Evolutionary conservation across 805 yeast species (phyloP), one percentile per base, ranked within the genome.

Genomic region (Lipomyces kockii): DNA sequence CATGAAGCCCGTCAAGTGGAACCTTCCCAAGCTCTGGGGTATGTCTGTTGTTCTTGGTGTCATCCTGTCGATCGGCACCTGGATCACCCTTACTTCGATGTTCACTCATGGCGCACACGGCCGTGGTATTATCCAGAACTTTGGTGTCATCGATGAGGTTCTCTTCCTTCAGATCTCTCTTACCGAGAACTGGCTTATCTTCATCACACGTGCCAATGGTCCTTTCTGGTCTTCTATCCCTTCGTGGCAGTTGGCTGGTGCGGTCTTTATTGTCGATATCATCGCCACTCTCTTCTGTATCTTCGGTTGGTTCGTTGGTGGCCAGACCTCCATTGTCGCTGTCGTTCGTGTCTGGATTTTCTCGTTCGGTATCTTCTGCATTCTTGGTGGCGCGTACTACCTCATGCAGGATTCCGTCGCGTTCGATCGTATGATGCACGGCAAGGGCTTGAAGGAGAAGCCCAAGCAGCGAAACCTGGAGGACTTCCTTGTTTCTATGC

Each of bases 271-370:
- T 79, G 97, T 92, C 79, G 97, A 92, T 83, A 82, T 92, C 85
- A 83, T 92, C 77, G 97, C 97, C 74, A 92, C 97, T 72, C 85
- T 90, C 87, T 92, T 92, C 88, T 84, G 92, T 77, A 82, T 92
- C 79, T 92, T 91, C 88, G 97, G 97, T 77, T 92, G 97, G 97
- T 92, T 96, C 94, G 89, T 96, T 74, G 97, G 91, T 83, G 92
- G 92, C 88, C 91, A 95, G 92, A 92, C 94, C 80, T 97, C 94
- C 83, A 89, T 92, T 75, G 97, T 92, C 76, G 88, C 97, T 66
- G 96, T 92, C 80, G 93, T 89, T 80, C 89, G 97, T 86, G 87
- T 90, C 82, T 92, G 95, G 95, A 83, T 92, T 80, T 92, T 91
- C 91, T 92, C 97, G 71, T 89, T 92, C 85, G 97, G 97, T 87